Evolutionary conservation across 2,329 filamentous ascomycete genomes (phyloP).

Genomic region (Nigrospora sphaerica): DNA sequence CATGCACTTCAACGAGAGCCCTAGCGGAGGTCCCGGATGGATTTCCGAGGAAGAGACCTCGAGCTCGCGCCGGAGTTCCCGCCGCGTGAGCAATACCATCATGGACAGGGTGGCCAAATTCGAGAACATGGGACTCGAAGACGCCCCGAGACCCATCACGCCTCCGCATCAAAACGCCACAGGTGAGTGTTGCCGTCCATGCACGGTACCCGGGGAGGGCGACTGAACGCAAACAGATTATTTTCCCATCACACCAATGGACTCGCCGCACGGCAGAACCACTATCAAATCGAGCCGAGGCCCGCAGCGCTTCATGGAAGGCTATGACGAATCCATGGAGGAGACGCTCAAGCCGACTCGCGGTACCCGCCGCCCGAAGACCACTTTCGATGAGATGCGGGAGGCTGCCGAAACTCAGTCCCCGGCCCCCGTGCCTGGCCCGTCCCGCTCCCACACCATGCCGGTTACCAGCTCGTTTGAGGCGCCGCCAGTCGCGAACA

Average conservation of each 20-base stretch:
- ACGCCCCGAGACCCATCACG: conserved; percentile 48
- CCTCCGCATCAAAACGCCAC: conserved; percentile 53
- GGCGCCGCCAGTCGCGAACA: conserved; percentile 45
- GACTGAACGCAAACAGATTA: conserved; percentile 37
- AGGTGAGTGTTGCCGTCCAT: conserved; percentile 36
- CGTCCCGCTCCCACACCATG: conserved; percentile 44
- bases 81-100: conserved; percentile 55
- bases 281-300: conserved; percentile 30
- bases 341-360: conserved; percentile 55
- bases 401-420: conserved; percentile 43
- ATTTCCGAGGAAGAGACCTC: conserved; percentile 40
- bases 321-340: conserved; percentile 60
- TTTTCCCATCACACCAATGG: conserved; percentile 60
- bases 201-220: neutral
- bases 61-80: conserved; percentile 31
- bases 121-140: conserved; percentile 42
- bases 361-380: conserved; percentile 35
- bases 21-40: conserved; percentile 37
- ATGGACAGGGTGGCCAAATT: conserved; percentile 54
- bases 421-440: conserved; percentile 39
- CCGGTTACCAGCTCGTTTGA: conserved; percentile 29
- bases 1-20: conserved; percentile 41
- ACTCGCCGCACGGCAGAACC: conserved; percentile 48
- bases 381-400: conserved; percentile 52
- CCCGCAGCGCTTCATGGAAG: conserved; percentile 48